Conservation (phyloP, 306 rosid genomes). For the Lupinus albus region DNA sequence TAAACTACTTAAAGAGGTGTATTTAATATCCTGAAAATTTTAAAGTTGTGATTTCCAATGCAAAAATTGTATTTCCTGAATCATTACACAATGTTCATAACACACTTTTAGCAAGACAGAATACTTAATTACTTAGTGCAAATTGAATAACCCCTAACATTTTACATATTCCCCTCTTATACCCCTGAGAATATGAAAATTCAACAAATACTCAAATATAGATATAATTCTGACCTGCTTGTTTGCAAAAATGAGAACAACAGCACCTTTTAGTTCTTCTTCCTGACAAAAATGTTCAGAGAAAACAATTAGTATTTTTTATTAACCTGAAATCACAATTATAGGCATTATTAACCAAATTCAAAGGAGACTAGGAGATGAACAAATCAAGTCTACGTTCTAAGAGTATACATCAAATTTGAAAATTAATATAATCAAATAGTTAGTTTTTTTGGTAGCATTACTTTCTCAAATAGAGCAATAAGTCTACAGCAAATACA, state of each 20-base stretch:
- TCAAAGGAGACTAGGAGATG: not conserved
- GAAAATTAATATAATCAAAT: not conserved
- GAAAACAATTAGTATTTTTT: slow-evolving; percentile 18
- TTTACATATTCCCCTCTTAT: slow-evolving; percentile 13
- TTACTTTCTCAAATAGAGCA: not conserved
- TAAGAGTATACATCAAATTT: not conserved
- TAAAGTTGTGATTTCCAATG: too few species aligned
- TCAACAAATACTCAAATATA: slow-evolving; percentile 4
- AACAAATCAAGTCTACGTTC: too few species aligned
- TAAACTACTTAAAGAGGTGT: not conserved
- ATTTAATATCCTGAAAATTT: too few species aligned
- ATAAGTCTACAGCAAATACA: not conserved
- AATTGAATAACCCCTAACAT: not conserved
- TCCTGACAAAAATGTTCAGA: slow-evolving; percentile 58
- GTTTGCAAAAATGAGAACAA: slow-evolving; percentile 90
- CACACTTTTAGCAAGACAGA: too few species aligned
- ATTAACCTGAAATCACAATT: slow-evolving; percentile 17
- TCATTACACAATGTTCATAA: too few species aligned
- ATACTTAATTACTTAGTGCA: not conserved
- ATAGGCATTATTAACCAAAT: not conserved
- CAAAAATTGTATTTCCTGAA: too few species aligned
- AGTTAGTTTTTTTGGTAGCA: not conserved
- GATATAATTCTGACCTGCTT: slow-evolving; percentile 70
- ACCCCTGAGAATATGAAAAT: slow-evolving; percentile 17
- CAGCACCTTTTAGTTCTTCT: slow-evolving; percentile 94